Evolutionary conservation across 2,329 filamentous ascomycete species (phyloP), one percentile per base, ranked within the genome.

Genomic region (Plenodomus tracheiphilus): DNA sequence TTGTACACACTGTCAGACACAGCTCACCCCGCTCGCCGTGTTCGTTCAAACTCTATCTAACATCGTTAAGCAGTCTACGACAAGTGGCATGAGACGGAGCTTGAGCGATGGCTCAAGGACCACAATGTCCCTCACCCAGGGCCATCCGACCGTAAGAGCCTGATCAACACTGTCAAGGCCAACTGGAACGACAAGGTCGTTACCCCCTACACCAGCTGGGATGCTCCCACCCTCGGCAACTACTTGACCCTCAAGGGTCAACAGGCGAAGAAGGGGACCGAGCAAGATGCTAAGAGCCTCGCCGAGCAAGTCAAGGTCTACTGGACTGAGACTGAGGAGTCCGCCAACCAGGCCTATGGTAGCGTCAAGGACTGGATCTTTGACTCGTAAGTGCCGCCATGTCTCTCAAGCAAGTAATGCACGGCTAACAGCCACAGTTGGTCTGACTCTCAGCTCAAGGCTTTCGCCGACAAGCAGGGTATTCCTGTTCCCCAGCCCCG

Each of bases 41-140:
- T 34, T 13, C 21, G 25, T 17, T 22, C 21, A 36, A 44, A 45
- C 48, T 54, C 45, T 37, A 43, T 47, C 61, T 68, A 56, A 68
- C 51, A 55, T 18, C 41, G 41, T 54, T 51, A 50, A 60, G 41
- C 68, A 96, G 93, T 87, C 15, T 97, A 97, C 81, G 97, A 97
- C 78, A 97, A 94, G 74, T 99, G 94, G 94, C 93, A 97, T 66
- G 87, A 97, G 79, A 96, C 90, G 18, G 94, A 99, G 81, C 85
- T 99, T 22, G 93, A 99, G 78, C 85, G 92, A 66, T 99, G 94
- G 94, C 85, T 99, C 41, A 89, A 89, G 22, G 94, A 99, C 71
- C 83, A 97, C 76, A 85, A 92, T 71, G 81, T 99, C 49, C 91
- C 93, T 9, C 91, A 97, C 72, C 91, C 94, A n/a, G 86, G 85